Evolutionary conservation across 805 yeast genomes (phyloP).

Genomic region (Saturnispora zaruensis): DNA sequence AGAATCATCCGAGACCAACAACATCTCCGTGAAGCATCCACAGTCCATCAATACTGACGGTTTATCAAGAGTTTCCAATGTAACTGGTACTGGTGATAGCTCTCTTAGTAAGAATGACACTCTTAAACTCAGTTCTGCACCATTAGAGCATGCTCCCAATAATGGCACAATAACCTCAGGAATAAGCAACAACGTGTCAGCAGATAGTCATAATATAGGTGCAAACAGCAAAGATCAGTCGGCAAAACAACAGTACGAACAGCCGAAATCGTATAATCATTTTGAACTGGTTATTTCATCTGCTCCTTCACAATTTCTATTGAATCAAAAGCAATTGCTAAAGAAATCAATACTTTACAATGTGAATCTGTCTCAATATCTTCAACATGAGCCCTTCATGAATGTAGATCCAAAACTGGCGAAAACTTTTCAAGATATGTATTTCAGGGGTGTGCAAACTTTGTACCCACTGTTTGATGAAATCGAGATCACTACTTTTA

Average conservation of each 20-base stretch:
- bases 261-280: slow-evolving; percentile 10
- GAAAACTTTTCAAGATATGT: slow-evolving; percentile 44
- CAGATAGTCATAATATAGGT: not conserved
- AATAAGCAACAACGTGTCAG: not conserved
- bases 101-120: not conserved
- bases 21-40: not conserved
- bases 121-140: not conserved
- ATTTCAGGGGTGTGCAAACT: slow-evolving; percentile 46
- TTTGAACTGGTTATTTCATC: slow-evolving; percentile 12
- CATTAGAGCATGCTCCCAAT: not conserved
- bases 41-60: not conserved
- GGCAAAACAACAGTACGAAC: not conserved
- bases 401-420: slow-evolving; percentile 43
- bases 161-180: not conserved
- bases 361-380: slow-evolving; percentile 39
- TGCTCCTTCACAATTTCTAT: not conserved
- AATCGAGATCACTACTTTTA: slow-evolving; percentile 41
- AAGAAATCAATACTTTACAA: slow-evolving; percentile 30
- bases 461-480: slow-evolving; percentile 50
- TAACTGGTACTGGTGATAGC: not conserved
- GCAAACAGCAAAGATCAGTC: not conserved
- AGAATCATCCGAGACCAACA: not conserved
- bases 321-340: slow-evolving; percentile 6
- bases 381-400: slow-evolving; percentile 41
- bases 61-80: too few species aligned